A percentile compares a stretch with the other conserved stretches of the same genome.
These are phyloP conservation scores for Nothopassalora personata DNA, from an alignment of 2,329 filamentous ascomycete species.

Conservation along the genomic window DNA sequence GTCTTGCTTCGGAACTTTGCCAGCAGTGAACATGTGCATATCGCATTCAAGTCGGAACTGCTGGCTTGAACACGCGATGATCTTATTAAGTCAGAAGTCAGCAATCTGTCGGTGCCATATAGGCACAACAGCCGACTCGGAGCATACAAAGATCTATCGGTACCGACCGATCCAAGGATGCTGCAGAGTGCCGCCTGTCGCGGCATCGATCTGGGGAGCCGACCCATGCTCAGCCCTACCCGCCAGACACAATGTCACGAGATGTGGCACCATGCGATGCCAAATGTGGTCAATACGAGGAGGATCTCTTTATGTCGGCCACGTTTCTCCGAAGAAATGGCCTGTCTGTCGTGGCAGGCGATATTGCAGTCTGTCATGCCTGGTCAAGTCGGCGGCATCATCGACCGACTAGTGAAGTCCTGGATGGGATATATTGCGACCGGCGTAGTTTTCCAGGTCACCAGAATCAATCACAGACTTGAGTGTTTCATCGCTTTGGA, in stretches of 20 bases:
- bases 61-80: neutral
- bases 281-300: neutral
- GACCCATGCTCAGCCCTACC: neutral
- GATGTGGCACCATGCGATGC: neutral
- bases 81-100: neutral
- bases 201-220: neutral
- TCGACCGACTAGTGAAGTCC: neutral
- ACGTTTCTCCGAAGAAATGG: too few relatives aligned
- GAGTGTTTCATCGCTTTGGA: too few relatives aligned
- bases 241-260: neutral
- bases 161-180: neutral
- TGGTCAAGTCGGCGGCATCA: neutral
- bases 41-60: constrained; percentile 1
- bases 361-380: neutral
- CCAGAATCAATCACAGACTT: too few relatives aligned
- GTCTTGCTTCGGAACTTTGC: constrained; percentile 23
- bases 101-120: neutral
- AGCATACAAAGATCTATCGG: neutral
- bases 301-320: neutral
- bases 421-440: neutral
- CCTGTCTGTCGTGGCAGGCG: too few relatives aligned
- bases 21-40: constrained; percentile 10
- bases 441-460: neutral
- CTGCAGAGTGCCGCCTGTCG: neutral
- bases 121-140: neutral